Conservation (phyloP, 257 asterid genomes). For the Solanum pimpinellifolium region DNA sequence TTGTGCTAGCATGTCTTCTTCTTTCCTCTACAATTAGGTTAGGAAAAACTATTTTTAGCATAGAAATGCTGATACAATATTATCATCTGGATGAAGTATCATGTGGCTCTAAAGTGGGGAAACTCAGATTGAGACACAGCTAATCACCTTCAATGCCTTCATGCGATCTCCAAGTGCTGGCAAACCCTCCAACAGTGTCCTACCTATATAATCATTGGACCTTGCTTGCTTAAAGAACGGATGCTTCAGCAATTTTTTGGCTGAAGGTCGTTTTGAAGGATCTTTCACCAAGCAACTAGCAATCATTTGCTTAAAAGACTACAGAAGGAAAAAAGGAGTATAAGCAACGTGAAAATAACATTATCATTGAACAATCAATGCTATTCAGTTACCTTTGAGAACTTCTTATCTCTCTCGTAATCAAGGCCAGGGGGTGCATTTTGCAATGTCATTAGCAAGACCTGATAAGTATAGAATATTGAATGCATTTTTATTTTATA, state of each 20-base stretch:
- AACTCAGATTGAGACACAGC: background rate
- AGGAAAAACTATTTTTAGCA: slow-evolving; percentile 16
- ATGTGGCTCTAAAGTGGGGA: background rate
- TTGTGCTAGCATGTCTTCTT: slow-evolving; percentile 95
- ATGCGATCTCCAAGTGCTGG: slow-evolving; percentile 89
- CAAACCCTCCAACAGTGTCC: slow-evolving; percentile 74
- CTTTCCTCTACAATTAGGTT: slow-evolving; percentile 45
- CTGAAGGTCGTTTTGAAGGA: slow-evolving; percentile 91
- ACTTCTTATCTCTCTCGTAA: slow-evolving; percentile 87
- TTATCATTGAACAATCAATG: background rate
- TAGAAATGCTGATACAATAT: slow-evolving; percentile 7
- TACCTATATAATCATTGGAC: slow-evolving; percentile 69
- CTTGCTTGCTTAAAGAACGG: slow-evolving; percentile 94
- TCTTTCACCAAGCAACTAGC: slow-evolving; percentile 98
- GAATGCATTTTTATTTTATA: background rate
- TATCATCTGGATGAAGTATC: background rate
- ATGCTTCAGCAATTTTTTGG: slow-evolving; percentile 75
- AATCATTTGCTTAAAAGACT: slow-evolving; percentile 96
- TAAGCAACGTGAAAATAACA: background rate
- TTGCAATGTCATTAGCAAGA: slow-evolving; percentile 95
- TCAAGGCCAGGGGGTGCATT: slow-evolving; percentile 99
- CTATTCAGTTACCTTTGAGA: slow-evolving; percentile 57
- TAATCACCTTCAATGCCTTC: slow-evolving; percentile 70
- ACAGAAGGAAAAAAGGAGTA: background rate
- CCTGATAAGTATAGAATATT: slow-evolving; percentile 31